A percentile compares a stretch with the other conserved stretches of the same genome.
These are phyloP conservation scores for Claviceps monticola DNA, from an alignment of 2,329 filamentous ascomycete genomes.

Conservation along the genomic window DNA sequence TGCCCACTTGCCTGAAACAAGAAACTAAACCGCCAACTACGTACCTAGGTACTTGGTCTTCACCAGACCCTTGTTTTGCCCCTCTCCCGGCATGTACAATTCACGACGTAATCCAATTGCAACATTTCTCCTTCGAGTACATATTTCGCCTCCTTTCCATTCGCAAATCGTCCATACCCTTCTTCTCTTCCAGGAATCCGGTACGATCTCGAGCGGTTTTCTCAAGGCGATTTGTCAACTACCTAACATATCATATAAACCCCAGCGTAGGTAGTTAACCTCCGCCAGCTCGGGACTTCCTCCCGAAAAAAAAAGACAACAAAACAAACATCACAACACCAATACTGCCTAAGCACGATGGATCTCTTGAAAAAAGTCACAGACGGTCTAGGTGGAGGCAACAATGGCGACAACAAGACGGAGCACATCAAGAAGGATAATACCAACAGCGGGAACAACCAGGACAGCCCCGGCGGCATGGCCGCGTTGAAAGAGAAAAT, in stretches of 20 bases:
- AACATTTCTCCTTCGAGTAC: neutral
- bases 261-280: neutral
- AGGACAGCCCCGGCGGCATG: slow-evolving; percentile 22
- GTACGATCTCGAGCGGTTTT: too few relatives aligned
- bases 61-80: too few relatives aligned
- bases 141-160: neutral
- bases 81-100: too few relatives aligned
- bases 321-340: neutral
- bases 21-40: too few relatives aligned
- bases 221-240: too few relatives aligned
- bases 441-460: neutral
- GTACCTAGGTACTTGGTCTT: too few relatives aligned
- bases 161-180: too few relatives aligned
- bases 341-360: neutral
- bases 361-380: neutral
- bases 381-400: neutral
- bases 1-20: too few relatives aligned
- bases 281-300: neutral
- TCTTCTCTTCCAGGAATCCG: too few relatives aligned
- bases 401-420: neutral
- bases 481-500: slow-evolving; percentile 58
- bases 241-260: too few relatives aligned
- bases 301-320: neutral
- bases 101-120: too few relatives aligned
- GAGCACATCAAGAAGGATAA: neutral